A percentile compares a stretch with the other conserved stretches of the same genome.
Conservation (phyloP, 495 filamentous ascomycete genomes). For the Xylaria longipes region DNA sequence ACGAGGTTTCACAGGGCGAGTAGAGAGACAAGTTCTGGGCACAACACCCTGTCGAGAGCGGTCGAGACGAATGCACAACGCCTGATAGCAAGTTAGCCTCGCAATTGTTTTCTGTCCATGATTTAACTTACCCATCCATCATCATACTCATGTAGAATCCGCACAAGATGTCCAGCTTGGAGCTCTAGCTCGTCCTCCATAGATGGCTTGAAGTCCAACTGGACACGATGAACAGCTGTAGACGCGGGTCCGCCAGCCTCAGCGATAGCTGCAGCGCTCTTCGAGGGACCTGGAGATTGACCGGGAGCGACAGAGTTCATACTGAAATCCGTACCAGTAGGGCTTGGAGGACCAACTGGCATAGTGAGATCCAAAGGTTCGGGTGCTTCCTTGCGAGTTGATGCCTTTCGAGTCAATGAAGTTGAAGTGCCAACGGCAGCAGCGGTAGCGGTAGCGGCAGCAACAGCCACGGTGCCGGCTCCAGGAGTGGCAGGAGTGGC, state of each 20-base stretch:
- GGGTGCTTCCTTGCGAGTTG: conserved; percentile 50
- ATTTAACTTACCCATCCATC: conserved; percentile 87
- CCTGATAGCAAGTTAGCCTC: conserved; percentile 61
- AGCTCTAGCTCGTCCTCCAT: conserved; percentile 91
- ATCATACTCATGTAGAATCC: conserved; percentile 94
- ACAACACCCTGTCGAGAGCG: conserved; percentile 90
- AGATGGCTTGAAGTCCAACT: conserved; percentile 92
- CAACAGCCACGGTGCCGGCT: conserved; percentile 48
- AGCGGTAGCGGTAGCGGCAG: conserved; percentile 47
- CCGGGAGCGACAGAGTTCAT: conserved; percentile 58
- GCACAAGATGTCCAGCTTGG: conserved; percentile 77
- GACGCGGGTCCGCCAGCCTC: conserved; percentile 63
- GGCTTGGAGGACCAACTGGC: conserved; percentile 57
- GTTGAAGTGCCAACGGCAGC: conserved; percentile 41
- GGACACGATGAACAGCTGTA: conserved; percentile 80
- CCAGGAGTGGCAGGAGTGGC: conserved; percentile 21
- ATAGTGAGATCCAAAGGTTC: conserved; percentile 59
- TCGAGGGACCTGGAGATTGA: conserved; percentile 50
- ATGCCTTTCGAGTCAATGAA: conserved; percentile 51
- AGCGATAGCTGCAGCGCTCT: conserved; percentile 58
- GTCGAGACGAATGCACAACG: conserved; percentile 90
- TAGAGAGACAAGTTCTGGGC: conserved; percentile 91
- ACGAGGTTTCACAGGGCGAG: conserved; percentile 89
- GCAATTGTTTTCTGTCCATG: conserved; percentile 3
- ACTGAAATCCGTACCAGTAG: conserved; percentile 66